These are phyloP conservation scores for Alternaria hordeiaustralica DNA, from an alignment of 2,329 filamentous ascomycete species.

Conservation along the genomic window DNA sequence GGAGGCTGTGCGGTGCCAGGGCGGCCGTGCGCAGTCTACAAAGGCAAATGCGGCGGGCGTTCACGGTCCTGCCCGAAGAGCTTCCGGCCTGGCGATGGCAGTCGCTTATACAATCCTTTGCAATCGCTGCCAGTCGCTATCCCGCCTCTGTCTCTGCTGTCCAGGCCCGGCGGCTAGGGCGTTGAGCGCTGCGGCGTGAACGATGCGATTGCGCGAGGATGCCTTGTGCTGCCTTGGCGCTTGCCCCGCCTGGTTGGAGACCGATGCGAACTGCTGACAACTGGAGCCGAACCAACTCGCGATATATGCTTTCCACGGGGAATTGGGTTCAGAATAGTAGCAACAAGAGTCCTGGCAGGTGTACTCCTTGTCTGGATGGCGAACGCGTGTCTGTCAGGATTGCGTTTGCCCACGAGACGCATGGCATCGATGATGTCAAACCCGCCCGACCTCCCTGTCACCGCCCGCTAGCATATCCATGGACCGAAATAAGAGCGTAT, in stretches of 20 bases:
- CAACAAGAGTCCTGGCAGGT: background rate
- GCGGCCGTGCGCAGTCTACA: constrained; percentile 32
- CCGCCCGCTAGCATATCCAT: constrained; percentile 11
- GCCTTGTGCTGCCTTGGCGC: constrained; percentile 23
- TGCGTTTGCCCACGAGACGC: constrained; percentile 4
- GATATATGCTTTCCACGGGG: background rate
- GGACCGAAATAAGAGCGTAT: background rate
- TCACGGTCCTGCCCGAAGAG: constrained; percentile 23
- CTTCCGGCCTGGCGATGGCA: constrained; percentile 15
- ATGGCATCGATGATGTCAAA: constrained; percentile 32
- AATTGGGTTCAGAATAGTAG: background rate
- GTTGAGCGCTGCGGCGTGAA: background rate
- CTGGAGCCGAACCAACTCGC: background rate
- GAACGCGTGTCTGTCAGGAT: constrained; percentile 20
- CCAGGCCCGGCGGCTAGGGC: constrained; percentile 5
- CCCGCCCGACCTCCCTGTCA: constrained; percentile 1
- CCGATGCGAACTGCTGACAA: constrained; percentile 13
- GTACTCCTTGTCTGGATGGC: constrained; percentile 1
- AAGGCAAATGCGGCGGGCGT: constrained; percentile 29
- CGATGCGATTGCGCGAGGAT: constrained; percentile 13
- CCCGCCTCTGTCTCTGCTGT: background rate
- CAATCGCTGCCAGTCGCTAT: constrained; percentile 17
- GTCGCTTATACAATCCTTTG: constrained; percentile 29
- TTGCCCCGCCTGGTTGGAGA: constrained; percentile 24
- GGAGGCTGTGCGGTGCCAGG: constrained; percentile 39